Percentiles rank a stretch among this genome's conserved stretches.
These are phyloP conservation scores for Fonsecaea monophora DNA, from an alignment of 2,329 filamentous ascomycete genomes.

Conservation along the genomic window DNA sequence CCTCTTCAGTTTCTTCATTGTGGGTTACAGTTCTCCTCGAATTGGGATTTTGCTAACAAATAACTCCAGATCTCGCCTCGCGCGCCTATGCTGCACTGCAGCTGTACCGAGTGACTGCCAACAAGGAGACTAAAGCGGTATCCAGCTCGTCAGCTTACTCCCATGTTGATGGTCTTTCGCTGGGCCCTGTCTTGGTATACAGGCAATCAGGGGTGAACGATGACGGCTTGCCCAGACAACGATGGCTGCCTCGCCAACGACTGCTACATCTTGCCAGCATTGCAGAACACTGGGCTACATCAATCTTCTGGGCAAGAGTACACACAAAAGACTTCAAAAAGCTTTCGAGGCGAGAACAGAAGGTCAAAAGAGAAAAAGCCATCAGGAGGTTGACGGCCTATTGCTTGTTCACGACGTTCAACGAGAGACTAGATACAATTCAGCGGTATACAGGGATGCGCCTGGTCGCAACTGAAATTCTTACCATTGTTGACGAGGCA, in stretches of 20 bases:
- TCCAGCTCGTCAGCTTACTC: not conserved
- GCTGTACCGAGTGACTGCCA: slow-evolving; percentile 6
- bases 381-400: slow-evolving; percentile 18
- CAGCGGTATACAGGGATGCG: slow-evolving; percentile 3
- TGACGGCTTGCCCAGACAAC: not conserved
- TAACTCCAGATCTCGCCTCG: slow-evolving; percentile 26
- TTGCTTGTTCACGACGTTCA: slow-evolving; percentile 28
- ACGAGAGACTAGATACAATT: slow-evolving; percentile 19
- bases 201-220: not conserved
- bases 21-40: slow-evolving; percentile 9
- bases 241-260: not conserved
- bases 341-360: slow-evolving; percentile 10
- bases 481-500: slow-evolving; percentile 15
- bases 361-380: slow-evolving; percentile 7
- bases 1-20: slow-evolving; percentile 23
- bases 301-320: slow-evolving; percentile 6
- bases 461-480: slow-evolving; percentile 19
- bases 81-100: slow-evolving; percentile 26
- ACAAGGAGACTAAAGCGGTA: not conserved
- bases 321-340: slow-evolving; percentile 3
- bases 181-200: slow-evolving; percentile 26
- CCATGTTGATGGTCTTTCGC: not conserved
- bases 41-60: slow-evolving; percentile 9
- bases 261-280: not conserved
- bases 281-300: not conserved